phyloP scores from a whole-genome alignment of 2,329 filamentous ascomycete species.

The Capronia epimyces region DNA sequence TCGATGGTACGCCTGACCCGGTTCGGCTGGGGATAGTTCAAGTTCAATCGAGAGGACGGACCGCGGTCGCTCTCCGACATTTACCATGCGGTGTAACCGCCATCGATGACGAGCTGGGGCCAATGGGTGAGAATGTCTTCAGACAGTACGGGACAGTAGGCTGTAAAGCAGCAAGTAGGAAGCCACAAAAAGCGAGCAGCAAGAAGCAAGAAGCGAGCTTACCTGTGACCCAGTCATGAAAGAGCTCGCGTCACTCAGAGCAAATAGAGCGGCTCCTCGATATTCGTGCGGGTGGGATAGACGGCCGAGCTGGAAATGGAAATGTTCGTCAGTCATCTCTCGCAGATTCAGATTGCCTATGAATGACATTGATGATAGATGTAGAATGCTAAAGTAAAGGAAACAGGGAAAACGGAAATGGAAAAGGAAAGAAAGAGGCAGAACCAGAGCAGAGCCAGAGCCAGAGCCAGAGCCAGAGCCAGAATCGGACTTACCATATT shows the following conservation, averaged over 20 bases:
- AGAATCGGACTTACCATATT: constrained; percentile 41
- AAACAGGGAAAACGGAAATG: too few species aligned
- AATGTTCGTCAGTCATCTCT: neutral
- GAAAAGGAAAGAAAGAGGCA: too few species aligned
- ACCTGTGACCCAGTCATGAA: constrained; percentile 50
- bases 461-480: too few species aligned
- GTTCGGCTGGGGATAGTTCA: too few species aligned
- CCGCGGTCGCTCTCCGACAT: too few species aligned
- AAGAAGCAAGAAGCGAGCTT: neutral
- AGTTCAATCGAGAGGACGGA: too few species aligned
- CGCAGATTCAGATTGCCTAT: too few species aligned
- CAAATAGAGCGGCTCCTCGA: constrained; percentile 50
- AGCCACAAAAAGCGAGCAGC: neutral
- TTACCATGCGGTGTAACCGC: constrained; percentile 27
- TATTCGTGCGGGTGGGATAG: constrained; percentile 65
- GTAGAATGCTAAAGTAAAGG: too few species aligned
- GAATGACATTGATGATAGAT: too few species aligned
- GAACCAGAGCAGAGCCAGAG: too few species aligned
- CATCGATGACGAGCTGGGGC: constrained; percentile 31
- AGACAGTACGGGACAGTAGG: constrained; percentile 29
- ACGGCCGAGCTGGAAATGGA: constrained; percentile 39
- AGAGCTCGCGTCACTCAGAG: constrained; percentile 46
- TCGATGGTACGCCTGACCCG: too few species aligned
- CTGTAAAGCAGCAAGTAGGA: constrained; percentile 32
- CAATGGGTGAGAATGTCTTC: neutral